Evolutionary conservation across 1,139 yeast species (phyloP).

Genomic region (Tardiomyces blankii): DNA sequence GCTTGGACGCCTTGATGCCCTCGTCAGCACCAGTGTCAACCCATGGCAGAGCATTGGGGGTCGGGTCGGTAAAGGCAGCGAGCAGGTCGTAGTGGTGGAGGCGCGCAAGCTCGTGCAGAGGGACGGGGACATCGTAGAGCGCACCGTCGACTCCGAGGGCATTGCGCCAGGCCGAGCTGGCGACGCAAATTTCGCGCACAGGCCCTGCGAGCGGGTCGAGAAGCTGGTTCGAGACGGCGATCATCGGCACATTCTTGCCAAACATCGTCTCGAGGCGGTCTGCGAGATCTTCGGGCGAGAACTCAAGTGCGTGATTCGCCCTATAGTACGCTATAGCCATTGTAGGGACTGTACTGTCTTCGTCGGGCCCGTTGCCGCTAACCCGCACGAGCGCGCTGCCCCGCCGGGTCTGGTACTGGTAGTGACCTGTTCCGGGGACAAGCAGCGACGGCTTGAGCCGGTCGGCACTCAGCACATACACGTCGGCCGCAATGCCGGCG

Average conservation of each 20-base stretch:
- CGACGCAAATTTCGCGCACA: not conserved
- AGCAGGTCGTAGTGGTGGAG: not conserved
- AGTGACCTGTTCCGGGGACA: not conserved
- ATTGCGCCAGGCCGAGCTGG: not conserved
- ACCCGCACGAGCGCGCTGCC: not conserved
- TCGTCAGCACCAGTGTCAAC: no score
- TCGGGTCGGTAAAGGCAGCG: no score
- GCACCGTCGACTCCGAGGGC: not conserved
- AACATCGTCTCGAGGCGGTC: not conserved
- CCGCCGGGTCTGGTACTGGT: not conserved
- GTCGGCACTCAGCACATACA: not conserved
- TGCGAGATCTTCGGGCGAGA: not conserved
- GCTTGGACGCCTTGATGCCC: no score
- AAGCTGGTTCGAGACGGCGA: not conserved
- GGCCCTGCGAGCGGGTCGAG: not conserved
- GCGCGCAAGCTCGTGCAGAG: not conserved
- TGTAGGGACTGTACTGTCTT: not conserved
- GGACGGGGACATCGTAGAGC: not conserved
- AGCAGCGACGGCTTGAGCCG: not conserved
- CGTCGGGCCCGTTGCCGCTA: not conserved
- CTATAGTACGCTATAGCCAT: not conserved
- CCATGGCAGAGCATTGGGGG: no score
- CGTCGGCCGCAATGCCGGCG: not conserved
- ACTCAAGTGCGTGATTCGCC: not conserved
- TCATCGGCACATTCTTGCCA: not conserved